Evolutionary conservation across 164 flowering plant genomes (phyloP), one percentile per base, ranked within the genome.

Genomic region (Macadamia integrifolia): DNA sequence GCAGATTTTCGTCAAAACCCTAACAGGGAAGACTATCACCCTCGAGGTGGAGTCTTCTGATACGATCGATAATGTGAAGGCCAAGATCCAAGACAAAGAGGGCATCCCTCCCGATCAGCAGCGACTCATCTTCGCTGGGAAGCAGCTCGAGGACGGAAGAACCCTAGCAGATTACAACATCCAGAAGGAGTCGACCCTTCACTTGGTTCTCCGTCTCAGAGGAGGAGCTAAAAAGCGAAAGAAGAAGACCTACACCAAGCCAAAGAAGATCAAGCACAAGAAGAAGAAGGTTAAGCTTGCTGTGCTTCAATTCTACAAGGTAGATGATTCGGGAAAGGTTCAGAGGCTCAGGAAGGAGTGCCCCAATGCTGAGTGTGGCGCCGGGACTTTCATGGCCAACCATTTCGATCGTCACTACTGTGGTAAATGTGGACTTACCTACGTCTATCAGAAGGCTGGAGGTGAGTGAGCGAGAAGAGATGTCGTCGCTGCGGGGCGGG

Each of bases 1-100:
- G 91, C 88, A 87, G 86, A 87, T 87, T 80, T 87, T 85, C 85
- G 88, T 85, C 79, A 87, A 85, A 73, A 87, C 88, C 85, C 83
- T 87, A 17, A 87, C 88, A 49, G 88, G 88, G 10, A 87, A 82
- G 72, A 85, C 87, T 6, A 85, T 81, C 44, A 86, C 91, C 74
- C 77, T 86, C 1, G 88, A 85, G 78, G 88, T 86, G 28, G 65
- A 74, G 70, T 69, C 69, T 58, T 70, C 79, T 58, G 65, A 76
- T 57, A 50, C 73, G 58, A 72, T 72, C 70, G 72, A 68, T 70
- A 64, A 58, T 69, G 67, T 43, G 58, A 70, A 75, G 60, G 74
- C 72, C 74, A 68, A 73, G 69, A 74, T 77, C 72, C 85, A 82
- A 72, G 87, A 82, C 69, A 80, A 80, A 69, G 80, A 78, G 49